Conservation (phyloP, 106 monocot genomes). For the Dioscorea zingiberensis region DNA sequence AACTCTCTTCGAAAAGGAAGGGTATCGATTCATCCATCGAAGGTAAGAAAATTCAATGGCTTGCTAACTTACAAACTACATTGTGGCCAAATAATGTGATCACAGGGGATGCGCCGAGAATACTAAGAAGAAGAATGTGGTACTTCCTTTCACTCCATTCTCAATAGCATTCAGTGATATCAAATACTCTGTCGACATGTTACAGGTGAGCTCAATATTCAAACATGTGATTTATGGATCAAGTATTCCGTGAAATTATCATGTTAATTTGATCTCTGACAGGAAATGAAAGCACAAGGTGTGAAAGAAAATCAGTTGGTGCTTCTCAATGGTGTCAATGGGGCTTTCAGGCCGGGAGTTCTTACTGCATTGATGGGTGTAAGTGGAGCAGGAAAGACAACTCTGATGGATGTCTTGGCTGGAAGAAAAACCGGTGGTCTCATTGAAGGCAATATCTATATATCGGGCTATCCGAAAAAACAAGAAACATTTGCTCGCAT, state of each 20-base stretch:
- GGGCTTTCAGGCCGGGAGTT: constrained; percentile 27
- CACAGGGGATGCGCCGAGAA: not conserved
- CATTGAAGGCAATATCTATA: constrained; percentile 16
- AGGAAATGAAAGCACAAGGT: too few relatives aligned
- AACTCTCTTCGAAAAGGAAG: too few relatives aligned
- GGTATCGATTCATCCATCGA: too few relatives aligned
- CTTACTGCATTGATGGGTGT: constrained; percentile 24
- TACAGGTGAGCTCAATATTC: not conserved
- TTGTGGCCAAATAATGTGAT: too few relatives aligned
- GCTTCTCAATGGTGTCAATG: constrained; percentile 13
- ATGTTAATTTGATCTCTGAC: not conserved
- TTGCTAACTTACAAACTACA: too few relatives aligned
- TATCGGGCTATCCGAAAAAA: constrained; percentile 24
- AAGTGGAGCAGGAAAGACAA: too few relatives aligned
- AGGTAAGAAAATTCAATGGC: too few relatives aligned
- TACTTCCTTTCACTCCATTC: constrained; percentile 16
- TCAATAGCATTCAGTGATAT: too few relatives aligned
- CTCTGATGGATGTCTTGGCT: constrained; percentile 23
- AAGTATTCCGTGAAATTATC: not conserved
- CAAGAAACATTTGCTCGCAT: too few relatives aligned
- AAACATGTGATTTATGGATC: not conserved
- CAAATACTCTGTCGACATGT: too few relatives aligned
- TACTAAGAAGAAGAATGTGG: not conserved
- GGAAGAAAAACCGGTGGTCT: constrained; percentile 21
- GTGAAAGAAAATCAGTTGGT: too few relatives aligned